phyloP scores from a whole-genome alignment of 345 rosid species.

The Hevea brasiliensis region DNA sequence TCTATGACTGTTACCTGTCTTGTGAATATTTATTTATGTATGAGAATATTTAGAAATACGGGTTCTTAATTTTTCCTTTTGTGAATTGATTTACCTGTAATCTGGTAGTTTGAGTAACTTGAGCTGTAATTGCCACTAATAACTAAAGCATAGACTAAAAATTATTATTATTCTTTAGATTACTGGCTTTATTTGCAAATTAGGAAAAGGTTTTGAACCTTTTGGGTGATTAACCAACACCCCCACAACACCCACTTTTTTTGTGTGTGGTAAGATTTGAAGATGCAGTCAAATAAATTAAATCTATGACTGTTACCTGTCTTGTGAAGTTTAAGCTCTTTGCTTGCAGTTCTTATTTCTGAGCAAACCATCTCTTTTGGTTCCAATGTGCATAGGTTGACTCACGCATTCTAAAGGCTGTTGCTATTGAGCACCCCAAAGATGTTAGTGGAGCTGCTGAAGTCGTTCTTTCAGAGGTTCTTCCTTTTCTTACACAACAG shows the following conservation, averaged over 20 bases:
- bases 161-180: too few species aligned
- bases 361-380: neutral
- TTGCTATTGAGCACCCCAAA: constrained; percentile 77
- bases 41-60: too few species aligned
- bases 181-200: too few species aligned
- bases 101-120: too few species aligned
- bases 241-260: too few species aligned
- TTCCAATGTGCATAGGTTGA: constrained; percentile 53
- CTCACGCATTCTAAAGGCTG: constrained; percentile 71
- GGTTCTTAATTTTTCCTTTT: too few species aligned
- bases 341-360: neutral
- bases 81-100: too few species aligned
- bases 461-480: constrained; percentile 63
- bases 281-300: neutral
- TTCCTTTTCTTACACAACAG: constrained; percentile 47
- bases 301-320: neutral
- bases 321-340: neutral
- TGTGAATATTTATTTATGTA: too few species aligned
- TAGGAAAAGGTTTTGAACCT: neutral
- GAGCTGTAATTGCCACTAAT: too few species aligned
- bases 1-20: neutral
- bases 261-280: neutral
- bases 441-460: constrained; percentile 72
- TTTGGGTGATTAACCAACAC: too few species aligned
- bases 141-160: neutral